phyloP scores from a whole-genome alignment of 208 protist genomes.

The Leishmania arabica region DNA sequence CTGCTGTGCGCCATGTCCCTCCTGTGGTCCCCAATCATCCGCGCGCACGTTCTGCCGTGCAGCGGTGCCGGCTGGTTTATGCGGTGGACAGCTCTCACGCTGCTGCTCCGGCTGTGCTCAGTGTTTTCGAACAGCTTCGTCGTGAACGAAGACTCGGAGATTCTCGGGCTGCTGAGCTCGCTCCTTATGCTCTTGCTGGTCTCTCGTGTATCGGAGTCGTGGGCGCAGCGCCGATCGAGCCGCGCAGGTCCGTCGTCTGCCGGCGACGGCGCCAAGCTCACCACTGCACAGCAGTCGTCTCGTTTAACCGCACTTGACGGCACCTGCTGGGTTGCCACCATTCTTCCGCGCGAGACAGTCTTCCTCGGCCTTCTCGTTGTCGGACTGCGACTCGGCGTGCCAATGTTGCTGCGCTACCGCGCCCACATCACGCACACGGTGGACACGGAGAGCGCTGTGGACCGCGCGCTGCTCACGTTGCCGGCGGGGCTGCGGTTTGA shows the following conservation, averaged over 20 bases:
- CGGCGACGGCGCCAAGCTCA: background rate
- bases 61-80: constrained; percentile 23
- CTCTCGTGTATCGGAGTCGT: constrained; percentile 5
- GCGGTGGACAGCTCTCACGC: constrained; percentile 36
- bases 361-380: constrained; percentile 28
- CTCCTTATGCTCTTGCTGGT: constrained; percentile 30
- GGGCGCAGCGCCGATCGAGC: background rate
- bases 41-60: constrained; percentile 7
- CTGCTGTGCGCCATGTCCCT: constrained; percentile 49
- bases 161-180: constrained; percentile 37
- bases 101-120: constrained; percentile 48
- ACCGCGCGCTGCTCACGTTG: constrained; percentile 22
- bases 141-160: constrained; percentile 65
- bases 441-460: constrained; percentile 36
- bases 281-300: background rate
- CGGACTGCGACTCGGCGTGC: constrained; percentile 33
- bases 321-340: background rate
- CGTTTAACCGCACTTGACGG: background rate
- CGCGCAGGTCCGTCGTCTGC: background rate
- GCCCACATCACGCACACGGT: constrained; percentile 64
- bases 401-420: constrained; percentile 43
- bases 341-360: background rate
- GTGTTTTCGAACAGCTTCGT: constrained; percentile 83
- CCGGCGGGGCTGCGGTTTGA: constrained; percentile 18
- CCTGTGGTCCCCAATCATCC: constrained; percentile 37